Conservation (phyloP, 176 grass and related monocot species). For the Pontederia paniculata region DNA sequence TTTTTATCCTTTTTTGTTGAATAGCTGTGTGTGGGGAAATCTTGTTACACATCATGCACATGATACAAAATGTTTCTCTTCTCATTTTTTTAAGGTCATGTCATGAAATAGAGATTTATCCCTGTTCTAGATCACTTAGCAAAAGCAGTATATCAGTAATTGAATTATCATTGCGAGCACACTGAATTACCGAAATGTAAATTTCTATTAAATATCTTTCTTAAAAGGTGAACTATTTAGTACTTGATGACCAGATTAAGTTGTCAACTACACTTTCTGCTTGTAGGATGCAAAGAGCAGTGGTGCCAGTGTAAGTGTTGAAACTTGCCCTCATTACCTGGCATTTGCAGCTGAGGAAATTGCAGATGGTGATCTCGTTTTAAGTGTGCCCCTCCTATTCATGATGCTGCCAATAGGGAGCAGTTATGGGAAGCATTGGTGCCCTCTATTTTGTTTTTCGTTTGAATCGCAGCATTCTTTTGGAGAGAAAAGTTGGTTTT, state of each 20-base stretch:
- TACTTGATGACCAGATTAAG: not conserved
- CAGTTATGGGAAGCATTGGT: slow-evolving; percentile 79
- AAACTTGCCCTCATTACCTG: slow-evolving; percentile 95
- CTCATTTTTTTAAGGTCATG: no score
- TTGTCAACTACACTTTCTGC: not conserved
- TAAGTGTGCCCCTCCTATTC: slow-evolving; percentile 90
- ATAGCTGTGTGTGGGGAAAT: no score
- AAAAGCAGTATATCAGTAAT: no score
- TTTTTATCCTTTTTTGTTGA: no score
- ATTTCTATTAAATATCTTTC: not conserved
- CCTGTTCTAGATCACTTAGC: no score
- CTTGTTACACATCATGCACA: no score
- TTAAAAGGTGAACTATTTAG: not conserved
- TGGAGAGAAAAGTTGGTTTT: slow-evolving; percentile 11
- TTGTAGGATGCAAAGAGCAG: slow-evolving; percentile 58
- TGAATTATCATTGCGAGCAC: no score
- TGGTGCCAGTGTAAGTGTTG: slow-evolving; percentile 68
- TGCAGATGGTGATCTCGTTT: slow-evolving; percentile 75
- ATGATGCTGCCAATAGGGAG: slow-evolving; percentile 56
- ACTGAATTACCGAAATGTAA: no score
- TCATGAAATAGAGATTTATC: no score
- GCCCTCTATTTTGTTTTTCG: not conserved
- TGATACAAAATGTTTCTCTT: no score
- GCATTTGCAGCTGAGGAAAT: slow-evolving; percentile 93
- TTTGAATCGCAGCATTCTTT: not conserved